Base-by-base conservation (phyloP, 805 yeast species). In the Hanseniaspora nectarophila region DNA sequence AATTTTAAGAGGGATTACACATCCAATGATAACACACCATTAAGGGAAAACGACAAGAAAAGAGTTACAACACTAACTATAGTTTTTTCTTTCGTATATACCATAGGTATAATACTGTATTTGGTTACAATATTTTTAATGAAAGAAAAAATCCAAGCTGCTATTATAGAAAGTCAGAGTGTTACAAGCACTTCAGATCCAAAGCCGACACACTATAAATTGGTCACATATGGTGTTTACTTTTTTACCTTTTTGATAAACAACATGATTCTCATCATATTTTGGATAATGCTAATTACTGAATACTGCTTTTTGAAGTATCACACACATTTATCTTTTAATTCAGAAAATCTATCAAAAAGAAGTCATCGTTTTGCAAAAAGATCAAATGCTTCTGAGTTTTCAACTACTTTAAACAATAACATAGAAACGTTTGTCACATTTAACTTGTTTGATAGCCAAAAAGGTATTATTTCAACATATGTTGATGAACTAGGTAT, bases 241-340 rank as follows among this genome's bases (percentile, higher is more conserved):
- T 9, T 12, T 18, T 16, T n/a, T 18, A 16, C 23, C 2, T 43
- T 43, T 43, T 28, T 43, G 7, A 29, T 8, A 5, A 18, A 15
- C 9, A 28, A 43, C 12, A 16, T 15, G 9, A 9, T 20, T 4
- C 16, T 29, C 13, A 29, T 43, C 6, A 2, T 29, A 4, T 13
- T 43, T 20, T 43, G 45, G 45, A 5, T 5, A 18, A 29, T 43
- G 10, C 24, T 43, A 10, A 43, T 43, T 8, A 13, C 12, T 2
- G 45, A 43, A 20, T 29, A 28, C 34, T 43, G 45, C 15, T 43
- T 43, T 43, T 33, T 43, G 8, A 20, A 43, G 18, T 43, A 43
- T 18, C 24, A 20, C n/a, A 16, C 13, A 8, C 16, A 43, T 6
- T 10, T 37, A 12, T 16, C 16, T 12, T 29, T 29, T 43, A n/a